phyloP scores from a whole-genome alignment of 2,329 filamentous ascomycete species.

The Xylaria polymorpha region DNA sequence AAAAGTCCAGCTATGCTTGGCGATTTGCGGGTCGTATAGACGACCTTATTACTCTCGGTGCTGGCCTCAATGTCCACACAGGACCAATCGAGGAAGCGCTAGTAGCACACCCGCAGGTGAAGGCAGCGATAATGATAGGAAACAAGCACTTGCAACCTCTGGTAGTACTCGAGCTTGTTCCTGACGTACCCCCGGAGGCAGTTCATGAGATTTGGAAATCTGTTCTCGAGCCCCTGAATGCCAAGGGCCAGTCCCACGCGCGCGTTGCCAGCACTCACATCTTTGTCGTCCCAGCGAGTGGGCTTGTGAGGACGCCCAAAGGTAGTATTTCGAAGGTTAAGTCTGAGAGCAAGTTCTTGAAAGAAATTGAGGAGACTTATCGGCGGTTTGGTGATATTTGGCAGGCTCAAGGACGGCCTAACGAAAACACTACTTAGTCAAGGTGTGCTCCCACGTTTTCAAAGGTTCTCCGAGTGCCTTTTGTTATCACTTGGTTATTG shows the following conservation, averaged over 20 bases:
- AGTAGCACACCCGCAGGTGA: conserved; percentile 20
- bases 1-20: conserved; percentile 39
- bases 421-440: not conserved
- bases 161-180: conserved; percentile 36
- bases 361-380: conserved; percentile 39
- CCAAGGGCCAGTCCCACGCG: conserved; percentile 34
- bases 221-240: conserved; percentile 38
- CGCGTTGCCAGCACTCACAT: conserved; percentile 40
- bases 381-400: conserved; percentile 39
- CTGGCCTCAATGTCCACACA: conserved; percentile 41
- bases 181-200: conserved; percentile 21
- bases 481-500: no score
- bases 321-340: conserved; percentile 35
- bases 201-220: conserved; percentile 35
- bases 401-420: conserved; percentile 34
- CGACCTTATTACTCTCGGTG: conserved; percentile 43
- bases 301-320: conserved; percentile 39
- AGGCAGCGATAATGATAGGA: conserved; percentile 38
- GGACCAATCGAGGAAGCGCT: conserved; percentile 38
- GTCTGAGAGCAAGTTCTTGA: conserved; percentile 36
- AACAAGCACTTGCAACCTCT: conserved; percentile 38
- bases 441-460: no score
- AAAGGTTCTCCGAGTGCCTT: no score
- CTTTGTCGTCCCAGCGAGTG: conserved; percentile 32
- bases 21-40: conserved; percentile 44